Conservation (phyloP, 306 rosid species). For the Acacia melanoxylon region DNA sequence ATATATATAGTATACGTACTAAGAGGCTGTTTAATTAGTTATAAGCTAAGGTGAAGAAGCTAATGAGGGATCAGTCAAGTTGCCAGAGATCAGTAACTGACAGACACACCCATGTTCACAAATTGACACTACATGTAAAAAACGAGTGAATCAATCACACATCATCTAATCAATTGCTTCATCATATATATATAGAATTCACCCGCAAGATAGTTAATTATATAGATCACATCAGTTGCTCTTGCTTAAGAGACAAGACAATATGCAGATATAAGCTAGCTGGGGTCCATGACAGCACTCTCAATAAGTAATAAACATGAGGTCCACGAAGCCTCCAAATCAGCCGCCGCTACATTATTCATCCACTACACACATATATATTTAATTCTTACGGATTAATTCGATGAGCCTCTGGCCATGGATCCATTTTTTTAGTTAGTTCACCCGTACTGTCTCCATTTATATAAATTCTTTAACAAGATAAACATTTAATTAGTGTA, state of each 20-base stretch:
- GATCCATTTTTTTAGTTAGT: background rate
- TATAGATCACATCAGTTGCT: background rate
- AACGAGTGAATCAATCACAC: background rate
- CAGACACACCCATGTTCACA: background rate
- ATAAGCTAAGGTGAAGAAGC: background rate
- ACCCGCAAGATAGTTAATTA: background rate
- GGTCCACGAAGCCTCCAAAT: constrained; percentile 3
- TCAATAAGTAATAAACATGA: background rate
- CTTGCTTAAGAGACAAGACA: background rate
- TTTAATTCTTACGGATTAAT: background rate
- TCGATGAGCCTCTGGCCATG: background rate
- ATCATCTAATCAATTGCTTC: background rate
- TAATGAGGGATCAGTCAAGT: background rate
- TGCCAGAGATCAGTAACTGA: background rate
- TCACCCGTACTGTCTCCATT: background rate
- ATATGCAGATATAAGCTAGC: background rate
- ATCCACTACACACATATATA: background rate
- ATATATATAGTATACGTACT: too few relatives aligned
- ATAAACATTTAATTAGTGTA: background rate
- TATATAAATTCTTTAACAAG: background rate
- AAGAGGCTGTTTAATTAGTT: background rate
- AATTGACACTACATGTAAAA: background rate
- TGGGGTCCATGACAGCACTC: constrained; percentile 24
- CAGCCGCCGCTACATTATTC: constrained; percentile 24
- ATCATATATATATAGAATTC: background rate